phyloP scores from a whole-genome alignment of 768 basidiomycete genomes.

The Rhodotorula babjevae region DNA sequence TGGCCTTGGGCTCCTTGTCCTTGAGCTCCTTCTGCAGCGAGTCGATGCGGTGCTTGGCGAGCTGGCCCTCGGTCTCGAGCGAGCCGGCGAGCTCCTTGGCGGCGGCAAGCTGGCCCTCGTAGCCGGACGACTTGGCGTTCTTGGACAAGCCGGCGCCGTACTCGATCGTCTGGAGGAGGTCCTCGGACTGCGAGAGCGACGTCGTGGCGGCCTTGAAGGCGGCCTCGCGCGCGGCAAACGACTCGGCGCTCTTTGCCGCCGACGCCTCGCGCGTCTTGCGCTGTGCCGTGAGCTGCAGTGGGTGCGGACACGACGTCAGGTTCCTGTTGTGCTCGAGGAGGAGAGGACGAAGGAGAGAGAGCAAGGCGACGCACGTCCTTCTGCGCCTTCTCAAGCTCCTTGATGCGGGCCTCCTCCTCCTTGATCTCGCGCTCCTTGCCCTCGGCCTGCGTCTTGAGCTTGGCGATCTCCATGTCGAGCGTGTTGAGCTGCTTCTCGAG shows the following conservation, averaged over 20 bases:
- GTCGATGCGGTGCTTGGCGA: constrained; percentile 66
- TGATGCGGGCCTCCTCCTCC: constrained; percentile 68
- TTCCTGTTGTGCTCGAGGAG: background rate
- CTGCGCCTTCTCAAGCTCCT: constrained; percentile 56
- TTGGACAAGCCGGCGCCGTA: constrained; percentile 78
- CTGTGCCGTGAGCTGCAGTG: constrained; percentile 56
- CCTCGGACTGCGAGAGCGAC: constrained; percentile 69
- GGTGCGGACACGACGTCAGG: background rate
- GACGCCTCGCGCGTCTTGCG: constrained; percentile 60
- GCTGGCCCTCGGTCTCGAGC: constrained; percentile 76
- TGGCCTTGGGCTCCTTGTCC: constrained; percentile 69
- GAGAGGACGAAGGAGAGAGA: background rate
- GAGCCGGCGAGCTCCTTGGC: constrained; percentile 71
- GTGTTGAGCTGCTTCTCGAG: constrained; percentile 73
- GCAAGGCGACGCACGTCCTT: constrained; percentile 55
- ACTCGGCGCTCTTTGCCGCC: constrained; percentile 56
- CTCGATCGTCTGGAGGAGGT: constrained; percentile 87
- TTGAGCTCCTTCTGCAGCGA: constrained; percentile 76
- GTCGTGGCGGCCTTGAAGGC: constrained; percentile 60
- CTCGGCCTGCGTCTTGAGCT: constrained; percentile 77
- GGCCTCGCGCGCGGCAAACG: constrained; percentile 64
- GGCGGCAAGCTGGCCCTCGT: constrained; percentile 90
- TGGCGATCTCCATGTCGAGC: constrained; percentile 72
- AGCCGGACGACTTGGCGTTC: constrained; percentile 69
- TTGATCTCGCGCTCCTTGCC: constrained; percentile 68